Evolutionary conservation across 371 early-diverging fungal genomes (phyloP).

Genomic region (Apophysomyces sp.): DNA sequence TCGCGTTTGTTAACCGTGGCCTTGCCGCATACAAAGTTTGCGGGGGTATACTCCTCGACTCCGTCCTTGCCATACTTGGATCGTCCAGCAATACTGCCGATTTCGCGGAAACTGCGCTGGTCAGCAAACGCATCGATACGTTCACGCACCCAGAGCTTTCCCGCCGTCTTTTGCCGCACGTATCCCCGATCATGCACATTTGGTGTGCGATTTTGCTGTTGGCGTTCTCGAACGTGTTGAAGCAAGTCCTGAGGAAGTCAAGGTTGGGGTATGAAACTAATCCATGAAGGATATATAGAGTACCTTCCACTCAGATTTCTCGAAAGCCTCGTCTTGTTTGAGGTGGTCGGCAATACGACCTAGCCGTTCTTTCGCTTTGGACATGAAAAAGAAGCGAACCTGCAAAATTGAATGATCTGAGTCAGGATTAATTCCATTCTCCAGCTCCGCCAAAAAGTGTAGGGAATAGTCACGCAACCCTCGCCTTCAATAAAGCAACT

Average conservation of each 20-base stretch:
- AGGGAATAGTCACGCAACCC: background rate
- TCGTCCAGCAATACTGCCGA: conserved; percentile 41
- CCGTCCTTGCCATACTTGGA: conserved; percentile 36
- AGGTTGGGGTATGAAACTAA: background rate
- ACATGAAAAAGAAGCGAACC: background rate
- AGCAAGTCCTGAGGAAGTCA: conserved; percentile 24
- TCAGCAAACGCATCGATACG: conserved; percentile 41
- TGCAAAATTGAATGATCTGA: background rate
- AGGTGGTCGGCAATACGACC: conserved; percentile 27
- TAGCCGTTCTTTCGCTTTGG: conserved; percentile 16
- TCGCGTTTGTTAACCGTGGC: conserved; percentile 26
- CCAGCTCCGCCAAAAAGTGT: too few relatives aligned
- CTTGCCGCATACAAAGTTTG: conserved; percentile 44
- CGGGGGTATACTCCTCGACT: conserved; percentile 27
- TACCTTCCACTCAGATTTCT: conserved; percentile 51
- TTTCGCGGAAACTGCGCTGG: conserved; percentile 26
- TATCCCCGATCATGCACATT: conserved; percentile 35
- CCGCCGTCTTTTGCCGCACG: conserved; percentile 40
- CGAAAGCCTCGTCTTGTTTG: conserved; percentile 31
- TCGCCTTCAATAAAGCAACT: background rate
- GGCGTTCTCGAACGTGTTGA: conserved; percentile 27
- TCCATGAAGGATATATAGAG: background rate
- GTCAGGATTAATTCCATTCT: background rate
- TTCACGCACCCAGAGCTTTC: conserved; percentile 47
- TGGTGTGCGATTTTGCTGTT: conserved; percentile 26